These are phyloP conservation scores for Mycosphaerella sp. DNA, from an alignment of 2,329 filamentous ascomycete species.

Conservation along the genomic window DNA sequence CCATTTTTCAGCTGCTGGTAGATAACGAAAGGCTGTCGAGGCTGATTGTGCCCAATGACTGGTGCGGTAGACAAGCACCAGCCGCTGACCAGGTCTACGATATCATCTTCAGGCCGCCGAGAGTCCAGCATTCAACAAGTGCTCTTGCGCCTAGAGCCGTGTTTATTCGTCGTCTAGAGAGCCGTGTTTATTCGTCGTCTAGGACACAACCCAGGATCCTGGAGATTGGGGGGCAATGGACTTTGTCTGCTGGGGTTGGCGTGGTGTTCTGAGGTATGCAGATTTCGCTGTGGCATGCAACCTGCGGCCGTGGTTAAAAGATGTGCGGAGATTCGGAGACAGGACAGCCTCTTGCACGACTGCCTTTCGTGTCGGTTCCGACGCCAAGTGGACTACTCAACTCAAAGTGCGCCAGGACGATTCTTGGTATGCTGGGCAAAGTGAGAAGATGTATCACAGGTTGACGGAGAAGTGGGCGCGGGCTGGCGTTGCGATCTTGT, in stretches of 20 bases:
- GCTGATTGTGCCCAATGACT: background rate
- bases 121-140: background rate
- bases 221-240: conserved; percentile 1
- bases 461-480: background rate
- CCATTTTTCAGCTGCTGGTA: background rate
- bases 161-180: no score
- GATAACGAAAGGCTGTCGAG: background rate
- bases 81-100: conserved; percentile 7
- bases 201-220: conserved; percentile 5
- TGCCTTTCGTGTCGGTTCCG: conserved; percentile 12
- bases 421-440: background rate
- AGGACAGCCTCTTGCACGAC: background rate
- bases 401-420: background rate
- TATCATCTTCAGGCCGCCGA: conserved; percentile 3
- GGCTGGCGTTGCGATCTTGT: background rate
- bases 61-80: conserved; percentile 13
- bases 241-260: background rate
- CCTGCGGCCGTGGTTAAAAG: background rate
- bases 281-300: conserved; percentile 9
- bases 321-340: background rate
- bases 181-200: conserved; percentile 7
- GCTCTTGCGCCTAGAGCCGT: conserved; percentile 6
- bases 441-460: background rate
- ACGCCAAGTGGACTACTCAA: conserved; percentile 11
- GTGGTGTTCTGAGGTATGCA: conserved; percentile 15